A percentile compares a stretch with the other conserved stretches of the same genome.
Evolutionary conservation across 1,139 yeast species (phyloP).

Genomic region (Pichia sp.): DNA sequence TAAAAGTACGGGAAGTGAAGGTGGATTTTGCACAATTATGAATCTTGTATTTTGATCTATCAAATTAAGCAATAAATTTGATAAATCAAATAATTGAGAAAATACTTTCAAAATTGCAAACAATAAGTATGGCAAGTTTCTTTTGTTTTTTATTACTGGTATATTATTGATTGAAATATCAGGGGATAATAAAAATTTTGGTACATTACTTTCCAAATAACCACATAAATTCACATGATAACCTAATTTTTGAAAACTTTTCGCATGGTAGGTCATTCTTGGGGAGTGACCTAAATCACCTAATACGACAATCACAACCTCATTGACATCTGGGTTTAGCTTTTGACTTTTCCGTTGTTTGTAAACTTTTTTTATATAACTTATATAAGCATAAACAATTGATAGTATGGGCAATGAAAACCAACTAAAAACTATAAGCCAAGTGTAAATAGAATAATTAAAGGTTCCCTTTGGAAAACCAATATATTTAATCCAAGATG

Average conservation of each 20-base stretch:
- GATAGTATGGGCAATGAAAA: conserved; percentile 29
- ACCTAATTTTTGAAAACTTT: conserved; percentile 62
- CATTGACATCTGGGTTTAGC: conserved; percentile 13
- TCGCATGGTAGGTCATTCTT: conserved; percentile 87
- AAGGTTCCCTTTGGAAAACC: conserved; percentile 23
- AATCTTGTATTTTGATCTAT: conserved; percentile 52
- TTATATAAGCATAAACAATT: conserved; percentile 9
- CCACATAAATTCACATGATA: conserved; percentile 83
- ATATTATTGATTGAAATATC: conserved; percentile 43
- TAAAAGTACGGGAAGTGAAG: conserved; percentile 75
- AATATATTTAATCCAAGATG: conserved; percentile 20
- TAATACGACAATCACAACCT: conserved; percentile 71
- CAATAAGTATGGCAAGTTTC: conserved; percentile 45
- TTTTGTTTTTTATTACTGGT: conserved; percentile 38
- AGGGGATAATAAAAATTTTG: conserved; percentile 45
- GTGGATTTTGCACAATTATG: conserved; percentile 88
- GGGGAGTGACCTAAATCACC: conserved; percentile 98
- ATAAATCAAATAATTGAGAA: conserved; percentile 45
- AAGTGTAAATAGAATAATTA: conserved; percentile 21
- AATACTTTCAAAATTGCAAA: conserved; percentile 58
- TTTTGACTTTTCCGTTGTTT: conserved; percentile 22
- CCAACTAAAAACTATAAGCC: conserved; percentile 33
- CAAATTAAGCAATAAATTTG: conserved; percentile 43
- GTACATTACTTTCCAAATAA: conserved; percentile 57
- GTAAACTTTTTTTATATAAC: conserved; percentile 32